Percentiles rank a stretch among this genome's conserved stretches.
These are phyloP conservation scores for Rhypophila decipiens DNA, from an alignment of 495 filamentous ascomycete species.

Conservation along the genomic window DNA sequence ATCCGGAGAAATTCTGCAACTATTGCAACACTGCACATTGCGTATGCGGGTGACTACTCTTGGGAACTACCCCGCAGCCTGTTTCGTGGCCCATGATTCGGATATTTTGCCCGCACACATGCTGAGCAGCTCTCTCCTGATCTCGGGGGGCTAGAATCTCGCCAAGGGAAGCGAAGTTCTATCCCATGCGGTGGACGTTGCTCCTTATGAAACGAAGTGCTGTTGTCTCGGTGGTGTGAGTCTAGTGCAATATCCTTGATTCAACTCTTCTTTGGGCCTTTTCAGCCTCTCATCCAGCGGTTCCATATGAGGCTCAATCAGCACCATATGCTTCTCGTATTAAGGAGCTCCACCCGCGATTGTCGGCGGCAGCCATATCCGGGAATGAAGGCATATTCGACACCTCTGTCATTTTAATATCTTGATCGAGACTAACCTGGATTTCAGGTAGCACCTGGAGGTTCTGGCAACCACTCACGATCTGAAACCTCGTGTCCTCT, in stretches of 20 bases:
- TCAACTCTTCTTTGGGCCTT: neutral
- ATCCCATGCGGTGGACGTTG: neutral
- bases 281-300: slow-evolving; percentile 1
- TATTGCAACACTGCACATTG: slow-evolving; percentile 9
- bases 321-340: slow-evolving; percentile 10
- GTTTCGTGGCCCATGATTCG: slow-evolving; percentile 9
- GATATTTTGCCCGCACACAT: neutral
- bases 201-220: neutral
- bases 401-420: neutral
- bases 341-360: neutral
- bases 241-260: neutral
- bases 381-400: slow-evolving; percentile 14
- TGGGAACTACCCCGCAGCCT: slow-evolving; percentile 16
- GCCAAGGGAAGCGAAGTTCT: neutral
- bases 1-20: slow-evolving; percentile 13
- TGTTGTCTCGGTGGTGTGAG: slow-evolving; percentile 4
- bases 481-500: neutral
- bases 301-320: slow-evolving; percentile 15
- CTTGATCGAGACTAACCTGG: neutral
- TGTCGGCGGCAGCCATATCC: slow-evolving; percentile 3
- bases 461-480: neutral
- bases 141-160: neutral
- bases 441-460: neutral
- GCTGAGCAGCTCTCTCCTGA: too few relatives aligned
- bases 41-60: slow-evolving; percentile 10